phyloP scores from a whole-genome alignment of 2,329 filamentous ascomycete species.

The Aspergillus vadensis region DNA sequence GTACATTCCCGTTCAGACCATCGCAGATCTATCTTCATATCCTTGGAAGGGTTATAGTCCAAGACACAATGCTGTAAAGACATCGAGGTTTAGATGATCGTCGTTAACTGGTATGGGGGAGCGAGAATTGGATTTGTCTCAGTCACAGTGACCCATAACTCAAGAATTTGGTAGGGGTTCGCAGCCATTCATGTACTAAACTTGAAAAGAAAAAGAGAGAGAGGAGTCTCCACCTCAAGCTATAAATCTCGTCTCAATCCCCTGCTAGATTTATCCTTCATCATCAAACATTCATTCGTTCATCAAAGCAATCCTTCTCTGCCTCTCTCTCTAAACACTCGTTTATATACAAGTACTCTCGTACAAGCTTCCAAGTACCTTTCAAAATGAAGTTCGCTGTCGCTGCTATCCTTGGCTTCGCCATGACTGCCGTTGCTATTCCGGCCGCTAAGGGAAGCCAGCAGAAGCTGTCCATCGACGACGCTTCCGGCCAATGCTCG shows the following conservation, averaged over 20 bases:
- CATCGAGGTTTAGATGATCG: not conserved
- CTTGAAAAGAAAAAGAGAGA: not conserved
- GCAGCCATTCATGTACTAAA: not conserved
- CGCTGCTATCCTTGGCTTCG: not conserved
- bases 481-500: not conserved
- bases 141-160: not conserved
- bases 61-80: not conserved
- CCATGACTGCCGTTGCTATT: not conserved
- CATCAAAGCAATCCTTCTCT: not conserved
- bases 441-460: not conserved
- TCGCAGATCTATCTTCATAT: not conserved
- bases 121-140: not conserved
- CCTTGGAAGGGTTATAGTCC: not conserved
- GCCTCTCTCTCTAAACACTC: not conserved
- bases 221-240: not conserved
- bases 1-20: not conserved
- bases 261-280: not conserved
- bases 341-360: not conserved
- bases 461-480: not conserved
- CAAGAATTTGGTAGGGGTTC: not conserved
- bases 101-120: not conserved
- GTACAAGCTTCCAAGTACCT: not conserved
- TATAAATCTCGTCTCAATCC: not conserved
- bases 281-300: not conserved
- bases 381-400: slow-evolving; percentile 1